These are phyloP conservation scores for Saprolegnia diclina DNA, from an alignment of 352 stramenopile species.

Conservation along the genomic window DNA sequence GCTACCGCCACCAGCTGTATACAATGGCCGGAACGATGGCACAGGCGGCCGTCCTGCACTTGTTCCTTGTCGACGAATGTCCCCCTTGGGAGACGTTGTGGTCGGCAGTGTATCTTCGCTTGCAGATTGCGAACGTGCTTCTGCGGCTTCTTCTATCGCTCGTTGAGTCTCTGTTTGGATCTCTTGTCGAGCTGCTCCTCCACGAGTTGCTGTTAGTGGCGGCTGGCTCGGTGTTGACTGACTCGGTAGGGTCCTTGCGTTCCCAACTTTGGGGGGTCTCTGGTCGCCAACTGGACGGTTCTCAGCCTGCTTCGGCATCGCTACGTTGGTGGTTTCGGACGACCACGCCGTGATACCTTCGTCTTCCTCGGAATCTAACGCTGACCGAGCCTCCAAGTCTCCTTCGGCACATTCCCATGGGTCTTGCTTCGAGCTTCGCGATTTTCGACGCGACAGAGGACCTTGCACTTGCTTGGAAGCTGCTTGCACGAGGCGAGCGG, in stretches of 20 bases:
- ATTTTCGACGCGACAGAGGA: no score
- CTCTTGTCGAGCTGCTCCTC: no score
- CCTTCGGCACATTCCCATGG: not conserved
- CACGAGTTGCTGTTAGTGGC: no score
- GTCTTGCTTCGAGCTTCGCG: not conserved
- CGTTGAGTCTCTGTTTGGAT: no score
- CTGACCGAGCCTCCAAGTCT: not conserved
- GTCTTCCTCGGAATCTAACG: not conserved
- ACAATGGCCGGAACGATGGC: not conserved
- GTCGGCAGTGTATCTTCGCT: no score
- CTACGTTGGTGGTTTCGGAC: not conserved
- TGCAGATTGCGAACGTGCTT: no score
- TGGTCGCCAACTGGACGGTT: no score
- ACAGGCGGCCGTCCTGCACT: not conserved
- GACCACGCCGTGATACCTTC: not conserved
- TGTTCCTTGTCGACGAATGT: not conserved
- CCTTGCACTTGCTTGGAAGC: not conserved
- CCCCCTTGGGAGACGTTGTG: no score
- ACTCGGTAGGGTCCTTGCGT: no score
- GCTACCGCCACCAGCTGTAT: not conserved
- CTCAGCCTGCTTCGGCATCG: not conserved
- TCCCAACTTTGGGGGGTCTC: no score
- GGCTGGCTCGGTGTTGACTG: no score
- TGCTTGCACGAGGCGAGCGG: not conserved
- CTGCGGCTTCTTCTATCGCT: no score